Conservation (phyloP, 139 green algal genomes). For the Yamagishiella unicocca region DNA sequence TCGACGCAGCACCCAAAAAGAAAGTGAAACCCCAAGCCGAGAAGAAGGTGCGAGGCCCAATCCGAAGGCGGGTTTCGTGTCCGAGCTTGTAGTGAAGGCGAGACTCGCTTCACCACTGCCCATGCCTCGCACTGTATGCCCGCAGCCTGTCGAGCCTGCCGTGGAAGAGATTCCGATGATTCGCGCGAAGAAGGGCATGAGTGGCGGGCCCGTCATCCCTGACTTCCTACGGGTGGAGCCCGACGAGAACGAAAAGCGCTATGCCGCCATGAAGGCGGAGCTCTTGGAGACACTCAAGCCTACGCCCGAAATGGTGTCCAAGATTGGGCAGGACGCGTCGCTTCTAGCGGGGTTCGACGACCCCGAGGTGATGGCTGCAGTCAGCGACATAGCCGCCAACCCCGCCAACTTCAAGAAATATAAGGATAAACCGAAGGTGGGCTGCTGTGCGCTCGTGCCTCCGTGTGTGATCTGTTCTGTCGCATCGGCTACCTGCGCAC, state of each 20-base stretch:
- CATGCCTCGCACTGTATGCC: too few relatives aligned
- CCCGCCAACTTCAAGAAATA: slow-evolving; percentile 72
- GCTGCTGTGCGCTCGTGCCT: too few relatives aligned
- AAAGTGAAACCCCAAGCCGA: slow-evolving; percentile 44
- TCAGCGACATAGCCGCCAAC: slow-evolving; percentile 70
- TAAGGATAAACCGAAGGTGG: slow-evolving; percentile 68
- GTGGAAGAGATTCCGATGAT: slow-evolving; percentile 46
- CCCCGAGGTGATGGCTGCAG: slow-evolving; percentile 59
- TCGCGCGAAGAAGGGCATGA: slow-evolving; percentile 22
- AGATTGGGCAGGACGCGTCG: slow-evolving; percentile 39
- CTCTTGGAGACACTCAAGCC: slow-evolving; percentile 56
- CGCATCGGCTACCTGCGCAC: too few relatives aligned
- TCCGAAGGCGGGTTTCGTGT: too few relatives aligned
- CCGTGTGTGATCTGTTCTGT: too few relatives aligned
- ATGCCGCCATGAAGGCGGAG: slow-evolving; percentile 44
- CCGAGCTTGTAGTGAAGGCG: too few relatives aligned
- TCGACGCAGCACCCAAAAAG: slow-evolving; percentile 47
- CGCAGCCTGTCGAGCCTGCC: not conserved
- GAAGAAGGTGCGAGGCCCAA: not conserved
- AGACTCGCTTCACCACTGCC: too few relatives aligned
- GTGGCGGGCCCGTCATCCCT: slow-evolving; percentile 54
- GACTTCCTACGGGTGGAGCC: slow-evolving; percentile 57
- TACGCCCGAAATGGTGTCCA: slow-evolving; percentile 47
- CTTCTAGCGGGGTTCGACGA: slow-evolving; percentile 62
- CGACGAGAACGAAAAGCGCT: slow-evolving; percentile 46